These are phyloP conservation scores for Pouteria glomerata DNA, from an alignment of 148 eudicot genomes.

Conservation along the genomic window DNA sequence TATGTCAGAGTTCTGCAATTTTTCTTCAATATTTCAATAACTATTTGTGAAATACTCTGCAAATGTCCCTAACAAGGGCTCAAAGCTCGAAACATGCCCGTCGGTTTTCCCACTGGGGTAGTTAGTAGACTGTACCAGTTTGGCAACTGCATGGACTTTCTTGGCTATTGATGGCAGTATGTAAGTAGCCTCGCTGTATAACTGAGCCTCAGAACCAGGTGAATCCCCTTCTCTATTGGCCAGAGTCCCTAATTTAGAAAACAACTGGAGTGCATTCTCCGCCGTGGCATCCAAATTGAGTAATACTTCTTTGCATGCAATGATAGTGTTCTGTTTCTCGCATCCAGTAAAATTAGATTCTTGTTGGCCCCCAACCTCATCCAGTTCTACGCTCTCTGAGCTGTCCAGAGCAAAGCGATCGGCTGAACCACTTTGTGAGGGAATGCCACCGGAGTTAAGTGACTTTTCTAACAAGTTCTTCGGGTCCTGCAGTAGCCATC, in stretches of 20 bases:
- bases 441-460: not conserved
- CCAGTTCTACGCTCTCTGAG: not conserved
- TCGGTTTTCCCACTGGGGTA: constrained; percentile 4
- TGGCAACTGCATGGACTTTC: constrained; percentile 32
- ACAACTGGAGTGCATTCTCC: constrained; percentile 25
- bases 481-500: constrained; percentile 9
- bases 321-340: constrained; percentile 14
- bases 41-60: constrained; percentile 22
- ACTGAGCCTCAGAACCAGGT: constrained; percentile 12
- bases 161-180: constrained; percentile 31
- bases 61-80: constrained; percentile 18
- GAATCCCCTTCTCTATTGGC: constrained; percentile 12
- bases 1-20: constrained; percentile 5
- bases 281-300: constrained; percentile 35
- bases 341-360: constrained; percentile 1
- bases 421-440: constrained; percentile 2
- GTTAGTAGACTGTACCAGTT: constrained; percentile 18
- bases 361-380: not conserved
- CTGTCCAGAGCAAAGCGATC: not conserved
- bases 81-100: constrained; percentile 14
- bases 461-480: constrained; percentile 10
- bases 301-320: constrained; percentile 34
- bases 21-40: constrained; percentile 21
- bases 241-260: constrained; percentile 21
- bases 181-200: constrained; percentile 26